Evolutionary conservation across 2,329 filamentous ascomycete species (phyloP).

Genomic region (Phialophora tarda): DNA sequence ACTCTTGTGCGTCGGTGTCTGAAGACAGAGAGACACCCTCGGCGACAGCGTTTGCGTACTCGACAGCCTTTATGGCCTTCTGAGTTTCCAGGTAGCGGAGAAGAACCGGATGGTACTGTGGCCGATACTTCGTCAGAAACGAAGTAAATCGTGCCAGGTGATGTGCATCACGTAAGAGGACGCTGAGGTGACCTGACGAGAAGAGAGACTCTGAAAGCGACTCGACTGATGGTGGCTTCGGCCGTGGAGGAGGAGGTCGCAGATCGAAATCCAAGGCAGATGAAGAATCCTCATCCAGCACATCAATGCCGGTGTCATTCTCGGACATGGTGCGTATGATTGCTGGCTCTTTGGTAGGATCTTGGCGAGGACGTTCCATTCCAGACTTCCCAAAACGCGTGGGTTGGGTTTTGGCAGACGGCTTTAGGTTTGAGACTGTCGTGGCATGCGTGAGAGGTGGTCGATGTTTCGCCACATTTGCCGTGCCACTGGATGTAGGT

Average conservation of each 20-base stretch:
- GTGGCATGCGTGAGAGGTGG: conserved; percentile 18
- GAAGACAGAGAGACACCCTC: conserved; percentile 42
- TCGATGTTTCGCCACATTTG: conserved; percentile 4
- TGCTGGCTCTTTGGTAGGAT: conserved; percentile 3
- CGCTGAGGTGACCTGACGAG: conserved; percentile 50
- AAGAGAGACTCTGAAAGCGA: conserved; percentile 48
- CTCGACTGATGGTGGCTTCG: conserved; percentile 45
- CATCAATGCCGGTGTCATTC: conserved; percentile 3
- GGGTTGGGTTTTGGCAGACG: neutral
- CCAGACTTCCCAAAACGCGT: conserved; percentile 21
- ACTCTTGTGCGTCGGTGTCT: conserved; percentile 32
- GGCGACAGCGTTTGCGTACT: conserved; percentile 54
- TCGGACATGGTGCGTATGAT: conserved; percentile 25
- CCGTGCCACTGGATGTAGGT: neutral
- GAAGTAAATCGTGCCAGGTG: conserved; percentile 46
- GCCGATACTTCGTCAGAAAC: conserved; percentile 50
- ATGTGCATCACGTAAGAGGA: conserved; percentile 48
- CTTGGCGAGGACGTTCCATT: conserved; percentile 18
- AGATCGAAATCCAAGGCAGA: conserved; percentile 45
- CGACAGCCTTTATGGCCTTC: conserved; percentile 51
- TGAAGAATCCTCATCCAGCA: conserved; percentile 17
- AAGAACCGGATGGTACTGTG: conserved; percentile 45
- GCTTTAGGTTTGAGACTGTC: conserved; percentile 10
- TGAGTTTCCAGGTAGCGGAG: conserved; percentile 49
- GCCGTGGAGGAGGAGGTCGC: conserved; percentile 48